These are phyloP conservation scores for Dryadomyces quercus-mongolicae DNA, from an alignment of 2,329 filamentous ascomycete species.

Conservation along the genomic window DNA sequence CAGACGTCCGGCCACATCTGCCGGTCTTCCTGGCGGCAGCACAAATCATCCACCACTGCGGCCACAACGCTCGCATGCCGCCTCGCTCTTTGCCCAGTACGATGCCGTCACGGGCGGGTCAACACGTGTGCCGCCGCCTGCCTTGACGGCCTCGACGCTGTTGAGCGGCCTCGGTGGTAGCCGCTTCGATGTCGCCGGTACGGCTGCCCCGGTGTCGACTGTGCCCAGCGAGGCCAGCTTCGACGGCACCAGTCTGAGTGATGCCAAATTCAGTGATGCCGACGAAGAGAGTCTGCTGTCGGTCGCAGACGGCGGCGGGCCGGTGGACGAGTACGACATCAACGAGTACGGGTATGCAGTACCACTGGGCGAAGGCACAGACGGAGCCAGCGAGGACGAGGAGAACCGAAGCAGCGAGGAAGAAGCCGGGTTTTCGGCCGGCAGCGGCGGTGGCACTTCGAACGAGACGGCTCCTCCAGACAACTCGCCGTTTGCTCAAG, in stretches of 20 bases:
- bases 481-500: constrained; percentile 66
- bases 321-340: neutral
- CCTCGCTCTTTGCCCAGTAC: constrained; percentile 9
- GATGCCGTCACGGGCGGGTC: constrained; percentile 13
- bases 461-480: too few species aligned
- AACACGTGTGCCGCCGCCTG: constrained; percentile 25
- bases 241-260: constrained; percentile 13
- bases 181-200: constrained; percentile 26
- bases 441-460: too few species aligned
- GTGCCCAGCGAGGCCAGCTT: constrained; percentile 30
- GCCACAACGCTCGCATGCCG: constrained; percentile 8
- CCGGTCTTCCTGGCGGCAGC: neutral
- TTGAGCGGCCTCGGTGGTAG: constrained; percentile 35
- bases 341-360: constrained; percentile 2
- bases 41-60: constrained; percentile 7
- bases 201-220: constrained; percentile 33
- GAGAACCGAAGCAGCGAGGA: neutral
- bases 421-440: neutral
- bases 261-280: neutral
- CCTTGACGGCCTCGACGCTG: constrained; percentile 38
- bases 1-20: neutral
- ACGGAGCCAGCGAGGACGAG: neutral
- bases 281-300: neutral
- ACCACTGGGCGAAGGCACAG: neutral
- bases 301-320: neutral